phyloP scores from a whole-genome alignment of 208 protist genomes.

The Wallacemonas sp. region DNA sequence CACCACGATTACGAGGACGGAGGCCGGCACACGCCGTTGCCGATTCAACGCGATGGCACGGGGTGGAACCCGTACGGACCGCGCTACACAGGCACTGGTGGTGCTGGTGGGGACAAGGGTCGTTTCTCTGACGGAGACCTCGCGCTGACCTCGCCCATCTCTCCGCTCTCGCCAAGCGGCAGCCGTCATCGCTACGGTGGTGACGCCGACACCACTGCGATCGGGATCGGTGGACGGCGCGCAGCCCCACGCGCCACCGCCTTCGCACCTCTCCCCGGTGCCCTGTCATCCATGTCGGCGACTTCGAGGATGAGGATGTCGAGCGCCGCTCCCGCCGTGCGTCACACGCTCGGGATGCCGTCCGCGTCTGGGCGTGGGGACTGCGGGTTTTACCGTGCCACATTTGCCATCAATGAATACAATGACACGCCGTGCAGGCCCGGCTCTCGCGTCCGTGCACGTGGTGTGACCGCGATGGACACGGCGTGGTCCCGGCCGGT shows the following conservation, averaged over 20 bases:
- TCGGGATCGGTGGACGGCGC: neutral
- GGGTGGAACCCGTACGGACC: too few relatives aligned
- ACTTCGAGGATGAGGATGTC: too few relatives aligned
- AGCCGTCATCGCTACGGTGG: neutral
- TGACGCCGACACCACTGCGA: neutral
- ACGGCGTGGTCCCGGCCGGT: conserved; percentile 33
- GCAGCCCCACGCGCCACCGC: neutral
- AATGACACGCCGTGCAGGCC: conserved; percentile 24
- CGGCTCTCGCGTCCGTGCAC: conserved; percentile 47
- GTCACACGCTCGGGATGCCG: conserved; percentile 11
- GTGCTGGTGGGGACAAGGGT: neutral
- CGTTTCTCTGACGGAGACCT: conserved; percentile 3
- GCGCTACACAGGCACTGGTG: neutral
- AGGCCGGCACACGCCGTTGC: too few relatives aligned
- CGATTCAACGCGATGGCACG: too few relatives aligned
- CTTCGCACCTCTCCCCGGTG: conserved; percentile 16
- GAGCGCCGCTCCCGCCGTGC: too few relatives aligned
- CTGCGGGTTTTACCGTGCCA: neutral
- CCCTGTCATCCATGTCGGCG: too few relatives aligned
- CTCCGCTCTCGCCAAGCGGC: conserved; percentile 12
- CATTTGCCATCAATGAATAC: conserved; percentile 60
- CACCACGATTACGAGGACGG: too few relatives aligned
- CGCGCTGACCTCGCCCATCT: conserved; percentile 22
- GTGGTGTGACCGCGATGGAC: conserved; percentile 57
- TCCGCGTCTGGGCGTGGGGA: neutral